A percentile compares a stretch with the other conserved stretches of the same genome.
phyloP scores from a whole-genome alignment of 345 rosid species.

The Theobroma cacao region DNA sequence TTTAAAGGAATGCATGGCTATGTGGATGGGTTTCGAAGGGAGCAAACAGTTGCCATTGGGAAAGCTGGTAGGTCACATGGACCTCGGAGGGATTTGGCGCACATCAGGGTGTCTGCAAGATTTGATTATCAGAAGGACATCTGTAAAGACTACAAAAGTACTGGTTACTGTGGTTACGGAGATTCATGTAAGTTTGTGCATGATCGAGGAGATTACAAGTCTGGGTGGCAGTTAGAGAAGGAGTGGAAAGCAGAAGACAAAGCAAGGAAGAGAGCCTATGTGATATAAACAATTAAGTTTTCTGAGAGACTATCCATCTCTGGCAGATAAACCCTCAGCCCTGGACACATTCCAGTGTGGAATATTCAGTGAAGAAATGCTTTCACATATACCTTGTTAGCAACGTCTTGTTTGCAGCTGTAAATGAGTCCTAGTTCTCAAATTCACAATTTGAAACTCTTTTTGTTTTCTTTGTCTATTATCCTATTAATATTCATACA shows the following conservation, averaged over 20 bases:
- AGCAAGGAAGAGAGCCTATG: slow-evolving; percentile 71
- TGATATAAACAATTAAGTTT: no score
- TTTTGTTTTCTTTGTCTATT: no score
- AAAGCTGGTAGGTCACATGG: slow-evolving; percentile 95
- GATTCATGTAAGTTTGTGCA: slow-evolving; percentile 90
- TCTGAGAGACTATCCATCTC: no score
- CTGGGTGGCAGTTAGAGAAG: slow-evolving; percentile 91
- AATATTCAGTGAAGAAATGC: no score
- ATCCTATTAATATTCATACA: no score
- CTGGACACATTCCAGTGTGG: no score
- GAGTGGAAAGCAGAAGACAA: slow-evolving; percentile 94
- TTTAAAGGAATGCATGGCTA: no score
- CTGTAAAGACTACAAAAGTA: slow-evolving; percentile 90
- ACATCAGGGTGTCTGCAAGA: slow-evolving; percentile 82
- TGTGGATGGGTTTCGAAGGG: slow-evolving; percentile 73
- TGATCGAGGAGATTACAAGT: slow-evolving; percentile 87
- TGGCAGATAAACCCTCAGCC: no score
- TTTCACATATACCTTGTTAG: no score
- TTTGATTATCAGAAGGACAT: slow-evolving; percentile 92
- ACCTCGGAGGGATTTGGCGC: slow-evolving; percentile 91
- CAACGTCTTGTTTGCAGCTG: no score
- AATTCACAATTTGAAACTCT: no score
- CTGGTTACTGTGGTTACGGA: slow-evolving; percentile 93
- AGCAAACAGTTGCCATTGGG: slow-evolving; percentile 80
- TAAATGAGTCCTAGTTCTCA: no score